These are phyloP conservation scores for Hypoxylon sp. DNA, from an alignment of 2,329 filamentous ascomycete species.

Conservation along the genomic window DNA sequence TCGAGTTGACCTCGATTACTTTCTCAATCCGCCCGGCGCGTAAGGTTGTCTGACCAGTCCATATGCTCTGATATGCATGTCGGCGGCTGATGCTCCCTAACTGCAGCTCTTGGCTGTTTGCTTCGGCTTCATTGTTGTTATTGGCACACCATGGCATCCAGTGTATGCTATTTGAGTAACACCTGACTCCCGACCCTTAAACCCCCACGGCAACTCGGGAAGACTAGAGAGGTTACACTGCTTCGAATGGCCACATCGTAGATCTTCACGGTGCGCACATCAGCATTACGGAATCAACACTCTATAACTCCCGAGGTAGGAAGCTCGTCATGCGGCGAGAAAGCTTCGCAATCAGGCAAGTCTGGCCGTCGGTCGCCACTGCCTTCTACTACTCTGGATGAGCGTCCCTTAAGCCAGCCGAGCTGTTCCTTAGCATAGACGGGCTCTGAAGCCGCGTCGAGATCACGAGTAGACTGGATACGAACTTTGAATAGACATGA, in stretches of 20 bases:
- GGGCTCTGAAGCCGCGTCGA: background rate
- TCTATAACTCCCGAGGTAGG: constrained; percentile 27
- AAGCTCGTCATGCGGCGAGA: constrained; percentile 25
- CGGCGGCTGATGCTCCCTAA: constrained; percentile 36
- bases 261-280: constrained; percentile 24
- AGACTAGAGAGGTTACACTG: constrained; percentile 33
- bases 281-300: constrained; percentile 26
- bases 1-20: constrained; percentile 25
- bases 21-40: constrained; percentile 15
- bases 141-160: constrained; percentile 25
- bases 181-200: constrained; percentile 16
- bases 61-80: constrained; percentile 23
- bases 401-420: constrained; percentile 15
- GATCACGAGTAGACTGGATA: constrained; percentile 7
- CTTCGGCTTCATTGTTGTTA: constrained; percentile 29
- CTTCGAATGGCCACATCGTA: constrained; percentile 25
- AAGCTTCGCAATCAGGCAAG: constrained; percentile 39
- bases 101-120: constrained; percentile 31
- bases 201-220: constrained; percentile 43
- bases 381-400: constrained; percentile 26
- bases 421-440: background rate
- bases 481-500: constrained; percentile 10
- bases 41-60: constrained; percentile 11
- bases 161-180: constrained; percentile 19
- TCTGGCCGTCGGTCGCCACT: constrained; percentile 38